Evolutionary conservation across 768 basidiomycete species (phyloP).

Genomic region (Termitomyces titanicus): DNA sequence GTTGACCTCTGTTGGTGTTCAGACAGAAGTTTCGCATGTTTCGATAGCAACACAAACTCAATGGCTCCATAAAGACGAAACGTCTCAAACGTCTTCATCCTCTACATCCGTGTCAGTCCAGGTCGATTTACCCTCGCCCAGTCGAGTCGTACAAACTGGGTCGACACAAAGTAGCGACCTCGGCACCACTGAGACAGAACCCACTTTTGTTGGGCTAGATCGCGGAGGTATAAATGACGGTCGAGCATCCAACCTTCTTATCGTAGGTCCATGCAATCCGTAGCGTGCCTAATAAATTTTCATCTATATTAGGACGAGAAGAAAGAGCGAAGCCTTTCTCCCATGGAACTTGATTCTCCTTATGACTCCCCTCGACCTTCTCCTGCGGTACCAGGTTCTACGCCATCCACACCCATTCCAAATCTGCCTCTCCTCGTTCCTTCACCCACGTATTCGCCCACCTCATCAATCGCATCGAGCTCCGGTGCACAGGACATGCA

Average conservation of each 20-base stretch:
- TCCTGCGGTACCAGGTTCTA: slow-evolving; percentile 3
- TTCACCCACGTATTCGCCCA: slow-evolving; percentile 17
- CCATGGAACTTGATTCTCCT: slow-evolving; percentile 59
- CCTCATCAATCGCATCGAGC: slow-evolving; percentile 23
- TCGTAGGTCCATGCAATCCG: slow-evolving; percentile 13
- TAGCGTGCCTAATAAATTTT: slow-evolving; percentile 5
- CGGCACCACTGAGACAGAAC: slow-evolving; percentile 19
- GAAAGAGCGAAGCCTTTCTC: slow-evolving; percentile 47
- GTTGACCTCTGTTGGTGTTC: slow-evolving; percentile 42
- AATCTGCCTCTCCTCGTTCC: background rate
- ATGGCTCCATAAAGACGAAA: slow-evolving; percentile 8
- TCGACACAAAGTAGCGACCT: slow-evolving; percentile 11
- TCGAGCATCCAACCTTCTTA: background rate
- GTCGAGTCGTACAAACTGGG: slow-evolving; percentile 13
- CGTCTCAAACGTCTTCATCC: slow-evolving; percentile 19
- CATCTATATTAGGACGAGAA: slow-evolving; percentile 7
- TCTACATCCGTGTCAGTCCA: slow-evolving; percentile 19
- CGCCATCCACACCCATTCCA: slow-evolving; percentile 1
- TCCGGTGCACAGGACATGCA: slow-evolving; percentile 23
- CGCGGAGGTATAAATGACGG: background rate
- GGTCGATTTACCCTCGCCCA: slow-evolving; percentile 12
- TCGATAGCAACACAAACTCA: slow-evolving; percentile 37
- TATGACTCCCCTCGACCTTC: slow-evolving; percentile 28
- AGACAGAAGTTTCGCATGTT: slow-evolving; percentile 27
- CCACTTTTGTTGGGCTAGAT: background rate